Percentiles rank a stretch among this genome's conserved stretches.
These are phyloP conservation scores for Rhodomyrtus tomentosa DNA, from an alignment of 345 rosid genomes.

Conservation along the genomic window DNA sequence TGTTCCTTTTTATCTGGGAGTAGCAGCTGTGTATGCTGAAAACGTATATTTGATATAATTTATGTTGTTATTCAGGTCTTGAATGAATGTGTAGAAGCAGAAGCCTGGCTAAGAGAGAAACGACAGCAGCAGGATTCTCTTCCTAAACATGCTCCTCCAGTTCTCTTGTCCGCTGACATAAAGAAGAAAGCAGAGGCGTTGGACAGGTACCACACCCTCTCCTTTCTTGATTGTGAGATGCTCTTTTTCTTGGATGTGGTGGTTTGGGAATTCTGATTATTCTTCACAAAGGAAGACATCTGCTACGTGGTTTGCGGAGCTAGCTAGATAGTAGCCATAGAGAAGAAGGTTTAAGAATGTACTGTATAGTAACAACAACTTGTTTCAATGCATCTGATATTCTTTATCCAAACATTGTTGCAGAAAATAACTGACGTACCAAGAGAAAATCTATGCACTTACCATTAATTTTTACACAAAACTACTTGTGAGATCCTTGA, in stretches of 20 bases:
- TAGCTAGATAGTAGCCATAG: neutral
- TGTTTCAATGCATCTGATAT: neutral
- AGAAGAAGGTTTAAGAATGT: neutral
- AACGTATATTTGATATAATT: neutral
- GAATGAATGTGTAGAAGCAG: slow-evolving; percentile 80
- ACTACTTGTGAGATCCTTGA: neutral
- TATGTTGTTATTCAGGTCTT: slow-evolving; percentile 34
- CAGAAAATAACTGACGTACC: neutral
- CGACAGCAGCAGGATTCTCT: slow-evolving; percentile 72
- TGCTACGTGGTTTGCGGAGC: neutral
- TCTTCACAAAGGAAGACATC: neutral
- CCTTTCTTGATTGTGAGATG: neutral
- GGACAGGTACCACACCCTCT: slow-evolving; percentile 47
- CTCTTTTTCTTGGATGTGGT: neutral
- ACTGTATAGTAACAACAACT: neutral
- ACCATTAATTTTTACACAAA: neutral
- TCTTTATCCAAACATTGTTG: neutral
- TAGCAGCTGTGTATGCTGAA: neutral
- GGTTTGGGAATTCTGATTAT: too few species aligned
- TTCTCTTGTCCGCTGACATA: slow-evolving; percentile 64
- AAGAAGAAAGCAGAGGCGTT: slow-evolving; percentile 69
- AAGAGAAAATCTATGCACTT: neutral
- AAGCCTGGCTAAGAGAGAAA: slow-evolving; percentile 83
- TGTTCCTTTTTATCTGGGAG: neutral
- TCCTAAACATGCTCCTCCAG: slow-evolving; percentile 62